These are phyloP conservation scores for Hymenoscyphus fructigenus DNA, from an alignment of 2,329 filamentous ascomycete species.

Conservation along the genomic window DNA sequence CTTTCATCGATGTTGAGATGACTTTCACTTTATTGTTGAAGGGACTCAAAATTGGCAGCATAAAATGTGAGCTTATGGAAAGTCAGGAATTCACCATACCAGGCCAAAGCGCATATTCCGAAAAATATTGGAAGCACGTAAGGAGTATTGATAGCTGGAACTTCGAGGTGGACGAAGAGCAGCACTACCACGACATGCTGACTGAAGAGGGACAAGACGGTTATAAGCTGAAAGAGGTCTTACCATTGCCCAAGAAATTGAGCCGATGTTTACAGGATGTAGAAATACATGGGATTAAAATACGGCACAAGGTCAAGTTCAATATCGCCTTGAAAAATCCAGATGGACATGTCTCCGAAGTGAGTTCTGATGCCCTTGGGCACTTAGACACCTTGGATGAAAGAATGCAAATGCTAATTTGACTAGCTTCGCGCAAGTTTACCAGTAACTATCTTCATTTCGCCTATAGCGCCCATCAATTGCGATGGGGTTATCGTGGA, in stretches of 20 bases:
- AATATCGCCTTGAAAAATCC: constrained; percentile 91
- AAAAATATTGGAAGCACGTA: constrained; percentile 60
- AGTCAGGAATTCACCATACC: constrained; percentile 64
- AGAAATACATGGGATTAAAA: constrained; percentile 84
- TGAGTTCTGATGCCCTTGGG: constrained; percentile 40
- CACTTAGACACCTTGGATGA: background rate
- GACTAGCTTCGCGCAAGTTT: constrained; percentile 78
- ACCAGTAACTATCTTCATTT: constrained; percentile 92
- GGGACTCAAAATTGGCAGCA: constrained; percentile 79
- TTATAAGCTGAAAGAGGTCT: constrained; percentile 59
- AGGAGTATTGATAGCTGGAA: constrained; percentile 63
- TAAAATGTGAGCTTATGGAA: constrained; percentile 79
- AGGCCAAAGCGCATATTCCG: constrained; percentile 46
- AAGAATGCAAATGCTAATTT: constrained; percentile 21
- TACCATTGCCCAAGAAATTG: constrained; percentile 77
- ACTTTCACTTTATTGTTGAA: constrained; percentile 86
- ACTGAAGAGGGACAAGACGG: constrained; percentile 67
- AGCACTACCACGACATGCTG: constrained; percentile 69
- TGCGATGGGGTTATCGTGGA: constrained; percentile 78
- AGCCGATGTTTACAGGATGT: constrained; percentile 86
- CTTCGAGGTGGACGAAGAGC: constrained; percentile 53
- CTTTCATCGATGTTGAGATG: constrained; percentile 80
- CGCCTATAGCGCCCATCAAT: constrained; percentile 85
- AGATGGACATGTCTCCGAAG: constrained; percentile 90
- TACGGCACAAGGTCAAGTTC: constrained; percentile 89